Conservation (phyloP, 495 filamentous ascomycete species). For the Aspergillus sclerotiicarbonarius region DNA sequence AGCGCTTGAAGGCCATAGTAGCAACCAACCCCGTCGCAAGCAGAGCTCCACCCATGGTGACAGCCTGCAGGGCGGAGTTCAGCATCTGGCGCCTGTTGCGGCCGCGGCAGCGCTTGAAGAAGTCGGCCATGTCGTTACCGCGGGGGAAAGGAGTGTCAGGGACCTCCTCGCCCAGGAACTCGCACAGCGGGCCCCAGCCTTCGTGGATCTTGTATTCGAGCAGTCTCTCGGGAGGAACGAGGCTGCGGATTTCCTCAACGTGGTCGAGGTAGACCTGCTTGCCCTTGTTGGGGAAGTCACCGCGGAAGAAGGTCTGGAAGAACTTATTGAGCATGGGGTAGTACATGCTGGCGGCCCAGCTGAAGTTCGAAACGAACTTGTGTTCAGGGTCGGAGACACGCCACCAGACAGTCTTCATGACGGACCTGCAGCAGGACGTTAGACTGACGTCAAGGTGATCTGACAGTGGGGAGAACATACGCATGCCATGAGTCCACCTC, state of each 20-base stretch:
- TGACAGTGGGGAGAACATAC: conserved; percentile 21
- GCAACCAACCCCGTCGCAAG: conserved; percentile 41
- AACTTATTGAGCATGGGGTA: conserved; percentile 60
- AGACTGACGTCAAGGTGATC: background rate
- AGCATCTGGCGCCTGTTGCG: conserved; percentile 63
- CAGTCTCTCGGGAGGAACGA: conserved; percentile 48
- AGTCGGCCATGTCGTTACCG: conserved; percentile 54
- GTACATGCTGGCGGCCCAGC: conserved; percentile 58
- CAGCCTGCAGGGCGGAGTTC: conserved; percentile 52
- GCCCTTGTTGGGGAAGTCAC: conserved; percentile 50
- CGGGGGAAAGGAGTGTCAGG: conserved; percentile 51
- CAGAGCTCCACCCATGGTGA: conserved; percentile 49
- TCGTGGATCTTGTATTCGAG: conserved; percentile 64
- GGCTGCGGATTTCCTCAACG: conserved; percentile 43
- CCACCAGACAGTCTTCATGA: conserved; percentile 54
- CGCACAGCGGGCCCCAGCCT: conserved; percentile 66
- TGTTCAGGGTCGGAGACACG: conserved; percentile 55
- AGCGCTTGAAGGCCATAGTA: conserved; percentile 43
- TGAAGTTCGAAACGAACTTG: conserved; percentile 49
- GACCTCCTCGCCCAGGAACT: conserved; percentile 60
- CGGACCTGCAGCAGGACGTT: conserved; percentile 31
- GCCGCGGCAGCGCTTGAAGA: conserved; percentile 56
- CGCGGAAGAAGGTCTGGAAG: conserved; percentile 56
- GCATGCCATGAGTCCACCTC: conserved; percentile 60
- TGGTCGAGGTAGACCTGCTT: conserved; percentile 51